Evolutionary conservation across 1,139 yeast genomes (phyloP).

Genomic region (Groenewaldozyma sp.): DNA sequence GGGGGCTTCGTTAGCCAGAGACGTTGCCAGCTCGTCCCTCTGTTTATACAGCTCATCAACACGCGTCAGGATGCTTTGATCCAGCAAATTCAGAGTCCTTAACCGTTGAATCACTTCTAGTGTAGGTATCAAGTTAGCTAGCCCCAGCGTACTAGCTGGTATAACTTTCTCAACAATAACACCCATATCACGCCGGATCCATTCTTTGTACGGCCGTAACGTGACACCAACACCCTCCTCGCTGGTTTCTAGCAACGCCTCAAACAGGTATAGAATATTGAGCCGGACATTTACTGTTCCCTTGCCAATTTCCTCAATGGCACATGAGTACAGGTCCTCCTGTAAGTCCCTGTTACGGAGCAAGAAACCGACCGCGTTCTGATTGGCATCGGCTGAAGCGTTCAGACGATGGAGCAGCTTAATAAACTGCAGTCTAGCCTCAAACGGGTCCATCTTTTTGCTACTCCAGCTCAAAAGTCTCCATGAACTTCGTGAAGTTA

Average conservation of each 20-base stretch:
- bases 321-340: conserved; percentile 65
- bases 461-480: not conserved
- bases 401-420: conserved; percentile 51
- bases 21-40: not conserved
- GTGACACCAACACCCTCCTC: conserved; percentile 5
- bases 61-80: not conserved
- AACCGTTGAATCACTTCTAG: conserved; percentile 20
- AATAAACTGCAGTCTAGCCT: conserved; percentile 60
- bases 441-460: conserved; percentile 61
- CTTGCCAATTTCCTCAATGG: conserved; percentile 52
- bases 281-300: conserved; percentile 47
- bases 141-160: conserved; percentile 36
- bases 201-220: conserved; percentile 12
- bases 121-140: conserved; percentile 40
- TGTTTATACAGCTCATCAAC: conserved; percentile 5
- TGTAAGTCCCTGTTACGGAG: conserved; percentile 48
- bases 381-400: conserved; percentile 52
- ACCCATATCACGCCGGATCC: conserved; percentile 39
- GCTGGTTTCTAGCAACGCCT: conserved; percentile 39
- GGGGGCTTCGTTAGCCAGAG: not conserved
- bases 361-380: conserved; percentile 51
- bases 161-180: conserved; percentile 45
- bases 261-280: conserved; percentile 61
- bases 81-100: not conserved
- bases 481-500: not conserved